Evolutionary conservation across 805 yeast genomes (phyloP), one percentile per base, ranked within the genome.

Genomic region (Wickerhamiella nectarea): DNA sequence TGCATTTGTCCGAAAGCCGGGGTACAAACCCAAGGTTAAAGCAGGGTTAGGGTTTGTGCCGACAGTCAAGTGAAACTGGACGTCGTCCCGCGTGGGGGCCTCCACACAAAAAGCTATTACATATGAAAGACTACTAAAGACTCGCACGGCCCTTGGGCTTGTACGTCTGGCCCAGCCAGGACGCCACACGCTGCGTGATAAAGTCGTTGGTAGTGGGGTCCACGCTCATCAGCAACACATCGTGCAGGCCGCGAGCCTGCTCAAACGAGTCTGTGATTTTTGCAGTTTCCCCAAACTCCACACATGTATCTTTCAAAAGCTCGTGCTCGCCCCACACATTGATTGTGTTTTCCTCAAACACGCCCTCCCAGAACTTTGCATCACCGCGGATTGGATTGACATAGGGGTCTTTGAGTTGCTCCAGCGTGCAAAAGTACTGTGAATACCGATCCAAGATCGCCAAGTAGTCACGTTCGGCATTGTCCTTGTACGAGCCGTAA

Each of bases 191-290:
- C 29, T 31, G 21, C 6, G 21, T 22, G 14, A 39, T 22, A 21
- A 31, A 39, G 15, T 39, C 42, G 17, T 20, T 31, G 11, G 42
- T 19, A 3, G 36, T 6, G 14, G 10, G 15, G 6, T 19, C 20
- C 15, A 36, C 26, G 4, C 33, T 24, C 12, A 39, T 19, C 17
- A 34, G 19, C 31, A 38, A 7, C 20, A 34, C 49, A 44, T 53
- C 56, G 37, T 53, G 56, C 11, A 51, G 44, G 12, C 56, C 56
- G 36, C 47, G 46, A 8, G 41, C 36, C 39, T 53, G 54, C 24
- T 41, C 38, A 19, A 42, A 47, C 17, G 11, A 33, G 35, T 47
- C 25, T 7, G 36, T 33, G 28, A 51, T 37, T 1, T 41, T 41
- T 6, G 48, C 48, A 1, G 18, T 11, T 8, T 38, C 14, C 8